Evolutionary conservation across 1,139 yeast genomes (phyloP).

Genomic region (Suhomyces bokatorum): DNA sequence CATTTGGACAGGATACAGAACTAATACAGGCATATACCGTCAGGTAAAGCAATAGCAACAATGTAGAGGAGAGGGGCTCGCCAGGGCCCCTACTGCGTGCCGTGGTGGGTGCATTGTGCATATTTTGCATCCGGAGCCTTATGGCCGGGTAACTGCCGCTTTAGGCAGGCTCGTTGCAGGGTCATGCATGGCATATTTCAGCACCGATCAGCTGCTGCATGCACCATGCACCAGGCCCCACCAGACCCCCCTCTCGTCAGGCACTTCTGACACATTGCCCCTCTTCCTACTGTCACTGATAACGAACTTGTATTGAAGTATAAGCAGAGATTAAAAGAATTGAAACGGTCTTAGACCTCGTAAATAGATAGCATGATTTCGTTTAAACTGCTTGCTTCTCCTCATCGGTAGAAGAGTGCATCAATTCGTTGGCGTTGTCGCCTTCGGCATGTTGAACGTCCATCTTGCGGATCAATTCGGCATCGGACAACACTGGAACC

Average conservation of each 20-base stretch:
- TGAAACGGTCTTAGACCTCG: conserved; percentile 1
- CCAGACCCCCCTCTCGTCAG: too few species aligned
- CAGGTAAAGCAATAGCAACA: neutral
- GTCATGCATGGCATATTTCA: too few species aligned
- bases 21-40: neutral
- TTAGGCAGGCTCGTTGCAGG: too few species aligned
- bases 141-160: too few species aligned
- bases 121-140: too few species aligned
- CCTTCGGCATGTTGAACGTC: conserved; percentile 32
- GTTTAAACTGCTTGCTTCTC: conserved; percentile 11
- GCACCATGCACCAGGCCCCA: too few species aligned
- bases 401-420: conserved; percentile 15
- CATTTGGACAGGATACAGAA: neutral
- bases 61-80: neutral
- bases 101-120: too few species aligned
- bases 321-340: conserved; percentile 5
- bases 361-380: neutral
- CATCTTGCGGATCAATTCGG: conserved; percentile 41
- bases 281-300: neutral
- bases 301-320: neutral
- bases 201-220: too few species aligned
- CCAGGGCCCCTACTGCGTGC: neutral
- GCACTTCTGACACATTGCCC: too few species aligned
- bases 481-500: conserved; percentile 44
- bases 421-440: conserved; percentile 4